A percentile compares a stretch with the other conserved stretches of the same genome.
Evolutionary conservation across 805 yeast genomes (phyloP).

Genomic region (Teunomyces barrocoloradensis): DNA sequence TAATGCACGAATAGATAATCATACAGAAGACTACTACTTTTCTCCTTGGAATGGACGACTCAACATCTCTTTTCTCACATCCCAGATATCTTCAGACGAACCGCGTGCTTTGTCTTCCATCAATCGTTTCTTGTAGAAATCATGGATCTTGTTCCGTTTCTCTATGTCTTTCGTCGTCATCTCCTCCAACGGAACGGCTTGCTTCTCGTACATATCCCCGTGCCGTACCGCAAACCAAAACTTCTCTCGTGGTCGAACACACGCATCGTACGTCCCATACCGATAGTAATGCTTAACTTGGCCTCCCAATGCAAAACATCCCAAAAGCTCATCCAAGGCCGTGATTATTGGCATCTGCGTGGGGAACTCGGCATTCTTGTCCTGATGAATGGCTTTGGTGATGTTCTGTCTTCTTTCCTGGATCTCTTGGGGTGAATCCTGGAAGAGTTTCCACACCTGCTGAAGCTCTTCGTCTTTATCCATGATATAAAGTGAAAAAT

Average conservation of each 20-base stretch:
- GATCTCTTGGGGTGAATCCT: constrained; percentile 28
- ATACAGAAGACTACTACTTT: neutral
- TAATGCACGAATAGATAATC: constrained; percentile 1
- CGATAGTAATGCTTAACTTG: constrained; percentile 82
- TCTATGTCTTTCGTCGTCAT: constrained; percentile 45
- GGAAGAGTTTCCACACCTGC: constrained; percentile 29
- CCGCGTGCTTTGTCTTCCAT: constrained; percentile 65
- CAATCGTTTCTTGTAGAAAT: constrained; percentile 64
- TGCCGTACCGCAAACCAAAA: constrained; percentile 76
- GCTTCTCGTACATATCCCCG: constrained; percentile 28
- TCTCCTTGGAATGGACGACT: constrained; percentile 10
- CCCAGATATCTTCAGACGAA: constrained; percentile 86
- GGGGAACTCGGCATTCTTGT: constrained; percentile 24
- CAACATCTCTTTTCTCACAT: constrained; percentile 30
- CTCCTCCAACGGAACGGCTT: constrained; percentile 33
- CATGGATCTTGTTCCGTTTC: constrained; percentile 52
- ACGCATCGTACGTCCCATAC: constrained; percentile 72
- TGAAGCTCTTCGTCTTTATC: constrained; percentile 26
- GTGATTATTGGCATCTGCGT: constrained; percentile 49
- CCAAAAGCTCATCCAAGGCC: constrained; percentile 81
- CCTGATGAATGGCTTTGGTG: constrained; percentile 18
- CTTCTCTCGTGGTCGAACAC: constrained; percentile 68
- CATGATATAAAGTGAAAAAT: neutral
- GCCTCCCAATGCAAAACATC: constrained; percentile 89
- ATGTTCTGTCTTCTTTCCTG: constrained; percentile 22